phyloP scores from a whole-genome alignment of 306 rosid species.

The Lathyrus tuberosus region DNA sequence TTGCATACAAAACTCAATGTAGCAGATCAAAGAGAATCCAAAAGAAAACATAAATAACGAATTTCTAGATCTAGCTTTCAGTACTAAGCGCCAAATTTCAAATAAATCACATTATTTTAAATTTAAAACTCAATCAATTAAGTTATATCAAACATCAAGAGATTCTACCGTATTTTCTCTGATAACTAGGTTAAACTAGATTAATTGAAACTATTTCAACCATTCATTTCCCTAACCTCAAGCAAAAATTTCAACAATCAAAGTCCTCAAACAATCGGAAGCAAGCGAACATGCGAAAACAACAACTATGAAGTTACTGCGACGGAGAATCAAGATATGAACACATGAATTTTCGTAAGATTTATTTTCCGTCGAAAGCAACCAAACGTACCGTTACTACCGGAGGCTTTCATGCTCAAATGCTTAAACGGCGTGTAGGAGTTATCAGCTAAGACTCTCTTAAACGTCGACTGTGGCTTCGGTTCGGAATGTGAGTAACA shows the following conservation, averaged over 20 bases:
- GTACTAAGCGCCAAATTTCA: neutral
- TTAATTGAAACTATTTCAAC: conserved; percentile 12
- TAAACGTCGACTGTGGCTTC: conserved; percentile 73
- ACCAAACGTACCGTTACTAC: conserved; percentile 32
- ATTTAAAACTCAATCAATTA: conserved; percentile 10
- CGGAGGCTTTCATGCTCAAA: conserved; percentile 40
- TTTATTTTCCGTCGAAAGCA: neutral
- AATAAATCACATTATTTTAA: conserved; percentile 25
- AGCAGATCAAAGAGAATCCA: conserved; percentile 1
- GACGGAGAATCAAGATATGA: neutral
- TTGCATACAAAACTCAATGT: conserved; percentile 20
- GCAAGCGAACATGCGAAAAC: conserved; percentile 2
- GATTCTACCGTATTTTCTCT: conserved; percentile 8
- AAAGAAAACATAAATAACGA: conserved; percentile 1
- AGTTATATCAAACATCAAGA: neutral
- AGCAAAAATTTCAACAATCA: neutral
- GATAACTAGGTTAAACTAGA: conserved; percentile 22
- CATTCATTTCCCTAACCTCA: neutral
- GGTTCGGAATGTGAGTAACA: conserved; percentile 67
- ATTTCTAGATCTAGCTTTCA: conserved; percentile 11
- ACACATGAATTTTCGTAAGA: neutral
- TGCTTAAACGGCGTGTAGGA: conserved; percentile 77
- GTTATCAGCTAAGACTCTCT: conserved; percentile 78
- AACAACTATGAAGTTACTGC: conserved; percentile 10
- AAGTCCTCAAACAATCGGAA: neutral